Evolutionary conservation across 257 asterid genomes (phyloP).

Genomic region (Solanum infundibuliforme): DNA sequence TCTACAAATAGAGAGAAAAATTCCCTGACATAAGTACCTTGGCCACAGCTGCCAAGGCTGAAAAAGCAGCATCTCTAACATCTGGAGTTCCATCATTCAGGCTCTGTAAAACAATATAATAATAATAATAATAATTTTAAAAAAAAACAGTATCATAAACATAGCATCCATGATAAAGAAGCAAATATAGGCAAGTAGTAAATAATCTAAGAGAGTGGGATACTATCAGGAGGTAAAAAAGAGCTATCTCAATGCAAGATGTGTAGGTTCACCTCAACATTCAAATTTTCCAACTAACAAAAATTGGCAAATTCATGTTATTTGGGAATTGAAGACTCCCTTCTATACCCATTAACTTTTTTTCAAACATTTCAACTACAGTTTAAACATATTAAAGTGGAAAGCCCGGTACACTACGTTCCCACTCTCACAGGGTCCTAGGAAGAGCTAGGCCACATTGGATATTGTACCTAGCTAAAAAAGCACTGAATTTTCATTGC

Average conservation of each 20-base stretch:
- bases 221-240: neutral
- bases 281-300: neutral
- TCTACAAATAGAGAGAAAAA: constrained; percentile 5
- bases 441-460: neutral
- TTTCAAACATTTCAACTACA: neutral
- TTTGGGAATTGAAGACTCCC: neutral
- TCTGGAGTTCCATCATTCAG: constrained; percentile 99
- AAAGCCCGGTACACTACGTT: neutral
- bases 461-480: neutral
- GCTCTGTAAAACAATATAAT: constrained; percentile 34
- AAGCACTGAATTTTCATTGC: neutral
- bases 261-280: neutral
- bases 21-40: constrained; percentile 39
- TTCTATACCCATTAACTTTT: neutral
- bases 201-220: neutral
- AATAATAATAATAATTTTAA: neutral
- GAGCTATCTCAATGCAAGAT: neutral
- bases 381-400: neutral
- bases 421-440: neutral
- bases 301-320: neutral
- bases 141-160: neutral
- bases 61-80: constrained; percentile 98
- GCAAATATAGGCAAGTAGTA: neutral
- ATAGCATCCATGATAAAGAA: neutral
- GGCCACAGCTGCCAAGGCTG: constrained; percentile 90